Base-by-base conservation (phyloP, 768 basidiomycete species). In the Pseudohyphozyma bogoriensis region DNA sequence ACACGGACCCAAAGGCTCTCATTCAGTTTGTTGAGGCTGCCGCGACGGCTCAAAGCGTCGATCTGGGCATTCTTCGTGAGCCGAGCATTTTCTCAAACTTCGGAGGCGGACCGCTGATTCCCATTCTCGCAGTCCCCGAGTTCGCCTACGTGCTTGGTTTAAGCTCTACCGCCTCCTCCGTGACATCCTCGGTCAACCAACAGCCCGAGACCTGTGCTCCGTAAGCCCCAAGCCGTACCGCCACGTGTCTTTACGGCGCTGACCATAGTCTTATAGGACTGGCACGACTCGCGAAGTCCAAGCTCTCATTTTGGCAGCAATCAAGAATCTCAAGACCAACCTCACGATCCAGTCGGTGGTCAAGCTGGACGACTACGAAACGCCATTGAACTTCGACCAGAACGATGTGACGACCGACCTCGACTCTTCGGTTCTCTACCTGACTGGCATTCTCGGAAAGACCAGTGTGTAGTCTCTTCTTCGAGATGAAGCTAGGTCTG, bases 361-460 rank as follows among this genome's bases (percentile, higher is more conserved):
- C 47, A 80, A 79, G 69, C 72, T 87, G 40, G 85, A 86, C 70
- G 83, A 86, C 60, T 87, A 78, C 66, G 70, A 79, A 16, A 82
- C 81, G 6, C 78, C 79, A 47, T 74, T 86, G 35, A 71, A 78
- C 16, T 85, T 86, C 73, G 72, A 74, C 29, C 85, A 86, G 68
- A 76, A 72, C 51, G 76, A 75, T 42, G 82, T 86, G 20, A 76
- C 81, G 24, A 80, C 80, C 1, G 72, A 78, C 80, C 83, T 81
- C 3, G 85, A 86, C 70, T 68, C 77, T 62, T 82, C 82, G 3
- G 80, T 78, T 0, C 73, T 87, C 29, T 85, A 80, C 73, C 77
- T 86, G 52, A 82, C 86, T 42, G 83, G 84, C n/a, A 83, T 80
- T 5, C 83, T 86, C 33, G 82, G 84, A 44, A 82, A 78, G 22